These are phyloP conservation scores for Acorus gramineus DNA, from an alignment of 106 monocot genomes.

Conservation along the genomic window DNA sequence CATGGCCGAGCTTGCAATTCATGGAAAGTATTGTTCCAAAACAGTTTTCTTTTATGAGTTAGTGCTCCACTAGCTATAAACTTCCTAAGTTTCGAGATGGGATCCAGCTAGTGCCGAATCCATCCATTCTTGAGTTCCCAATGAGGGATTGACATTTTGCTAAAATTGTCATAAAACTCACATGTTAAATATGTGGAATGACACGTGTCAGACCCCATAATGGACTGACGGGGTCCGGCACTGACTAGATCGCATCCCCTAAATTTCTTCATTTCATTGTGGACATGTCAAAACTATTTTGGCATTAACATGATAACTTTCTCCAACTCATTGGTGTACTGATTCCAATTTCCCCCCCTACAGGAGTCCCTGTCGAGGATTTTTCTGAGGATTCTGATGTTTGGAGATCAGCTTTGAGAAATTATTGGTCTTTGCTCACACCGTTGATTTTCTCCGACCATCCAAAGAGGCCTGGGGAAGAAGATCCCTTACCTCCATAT, in stretches of 20 bases:
- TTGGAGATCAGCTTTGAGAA: conserved; percentile 17
- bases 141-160: no score
- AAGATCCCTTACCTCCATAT: conserved; percentile 28
- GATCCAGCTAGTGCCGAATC: no score
- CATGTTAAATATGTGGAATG: no score
- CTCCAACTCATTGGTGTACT: not conserved
- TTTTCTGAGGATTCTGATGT: conserved; percentile 21
- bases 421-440: conserved; percentile 34
- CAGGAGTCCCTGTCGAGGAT: conserved; percentile 17
- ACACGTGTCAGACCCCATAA: no score
- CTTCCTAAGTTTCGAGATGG: no score
- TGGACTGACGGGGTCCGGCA: no score
- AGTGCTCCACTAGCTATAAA: not conserved
- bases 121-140: no score
- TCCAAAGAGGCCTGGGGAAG: conserved; percentile 33
- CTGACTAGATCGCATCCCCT: no score
- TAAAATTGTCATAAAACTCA: no score
- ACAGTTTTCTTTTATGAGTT: not conserved
- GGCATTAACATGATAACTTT: not conserved
- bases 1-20: conserved; percentile 11
- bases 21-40: conserved; percentile 12
- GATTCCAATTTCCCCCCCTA: not conserved
- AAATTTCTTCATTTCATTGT: no score
- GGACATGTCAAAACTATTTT: not conserved
- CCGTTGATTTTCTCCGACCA: conserved; percentile 36